Percentiles rank a stretch among this genome's conserved stretches.
phyloP scores from a whole-genome alignment of 176 grass and related monocot species.

The Cenchrus americanus region DNA sequence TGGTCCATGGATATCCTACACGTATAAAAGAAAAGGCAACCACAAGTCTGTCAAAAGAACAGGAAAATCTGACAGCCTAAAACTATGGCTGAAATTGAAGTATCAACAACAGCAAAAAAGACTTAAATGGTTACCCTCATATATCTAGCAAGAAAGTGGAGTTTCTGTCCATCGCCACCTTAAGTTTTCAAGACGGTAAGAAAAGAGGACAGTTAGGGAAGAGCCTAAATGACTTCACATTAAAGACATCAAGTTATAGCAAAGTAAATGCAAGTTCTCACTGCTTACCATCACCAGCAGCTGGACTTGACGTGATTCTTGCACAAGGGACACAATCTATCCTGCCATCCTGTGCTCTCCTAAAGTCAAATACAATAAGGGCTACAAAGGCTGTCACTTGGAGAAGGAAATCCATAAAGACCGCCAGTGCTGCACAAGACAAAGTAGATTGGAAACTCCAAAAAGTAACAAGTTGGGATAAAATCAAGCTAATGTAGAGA shows the following conservation, averaged over 20 bases:
- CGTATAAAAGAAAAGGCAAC: constrained; percentile 10
- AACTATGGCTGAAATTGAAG: constrained; percentile 28
- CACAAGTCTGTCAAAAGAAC: constrained; percentile 36
- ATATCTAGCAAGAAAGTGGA: constrained; percentile 77
- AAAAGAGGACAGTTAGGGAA: constrained; percentile 34
- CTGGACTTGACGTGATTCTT: constrained; percentile 43
- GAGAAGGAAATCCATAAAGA: constrained; percentile 94
- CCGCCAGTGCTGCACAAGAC: constrained; percentile 88
- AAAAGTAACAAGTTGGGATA: constrained; percentile 31
- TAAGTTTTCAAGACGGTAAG: constrained; percentile 43
- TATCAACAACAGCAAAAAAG: constrained; percentile 8
- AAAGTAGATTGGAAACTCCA: constrained; percentile 36
- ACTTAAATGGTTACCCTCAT: constrained; percentile 74
- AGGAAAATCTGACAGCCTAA: constrained; percentile 22
- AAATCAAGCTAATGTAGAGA: constrained; percentile 40
- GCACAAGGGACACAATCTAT: constrained; percentile 91
- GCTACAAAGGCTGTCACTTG: constrained; percentile 94
- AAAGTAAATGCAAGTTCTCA: constrained; percentile 28
- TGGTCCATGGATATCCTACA: constrained; percentile 80
- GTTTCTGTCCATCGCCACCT: constrained; percentile 50
- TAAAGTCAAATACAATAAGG: constrained; percentile 86
- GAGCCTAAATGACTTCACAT: constrained; percentile 29
- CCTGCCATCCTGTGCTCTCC: constrained; percentile 80
- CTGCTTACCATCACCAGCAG: constrained; percentile 60
- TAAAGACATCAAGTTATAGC: constrained; percentile 25